A percentile compares a stretch with the other conserved stretches of the same genome.
Evolutionary conservation across 768 basidiomycete genomes (phyloP).

Genomic region (Cyclocybe aegerita): DNA sequence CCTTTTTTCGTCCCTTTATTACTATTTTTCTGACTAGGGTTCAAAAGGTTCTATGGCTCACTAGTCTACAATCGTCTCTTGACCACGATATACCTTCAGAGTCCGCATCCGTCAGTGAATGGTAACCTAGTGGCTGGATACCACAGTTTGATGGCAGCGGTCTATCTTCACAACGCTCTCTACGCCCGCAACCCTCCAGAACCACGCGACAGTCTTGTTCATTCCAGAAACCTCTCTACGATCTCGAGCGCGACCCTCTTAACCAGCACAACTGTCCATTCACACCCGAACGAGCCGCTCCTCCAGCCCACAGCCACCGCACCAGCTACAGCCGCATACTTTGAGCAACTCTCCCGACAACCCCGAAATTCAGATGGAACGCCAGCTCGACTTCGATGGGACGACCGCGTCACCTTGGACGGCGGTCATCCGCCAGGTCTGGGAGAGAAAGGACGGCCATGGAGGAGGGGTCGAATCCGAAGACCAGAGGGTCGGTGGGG

Average conservation of each 20-base stretch:
- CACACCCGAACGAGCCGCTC: conserved; percentile 44
- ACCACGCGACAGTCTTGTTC: conserved; percentile 32
- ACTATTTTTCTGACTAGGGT: too few relatives aligned
- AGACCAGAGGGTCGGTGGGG: conserved; percentile 29
- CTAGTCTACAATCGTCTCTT: too few relatives aligned
- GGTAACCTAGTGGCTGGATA: conserved; percentile 18
- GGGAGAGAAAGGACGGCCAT: conserved; percentile 27
- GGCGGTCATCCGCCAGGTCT: conserved; percentile 20
- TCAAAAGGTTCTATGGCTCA: too few relatives aligned
- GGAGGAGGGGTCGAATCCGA: conserved; percentile 19
- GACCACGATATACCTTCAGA: not conserved
- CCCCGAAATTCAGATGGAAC: conserved; percentile 24
- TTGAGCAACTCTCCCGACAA: conserved; percentile 32
- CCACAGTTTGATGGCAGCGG: conserved; percentile 48
- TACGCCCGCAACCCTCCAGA: conserved; percentile 36
- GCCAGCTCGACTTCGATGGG: conserved; percentile 23
- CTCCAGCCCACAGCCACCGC: conserved; percentile 30
- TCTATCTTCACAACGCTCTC: conserved; percentile 57
- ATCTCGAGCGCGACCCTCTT: conserved; percentile 37
- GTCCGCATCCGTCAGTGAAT: conserved; percentile 9
- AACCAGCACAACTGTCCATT: conserved; percentile 35
- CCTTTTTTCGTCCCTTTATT: too few relatives aligned
- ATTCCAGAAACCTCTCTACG: conserved; percentile 41
- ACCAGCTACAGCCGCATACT: conserved; percentile 23
- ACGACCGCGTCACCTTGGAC: conserved; percentile 24